Conservation (phyloP, 371 early-diverging fungal species). For the Nematocida ausubeli region DNA sequence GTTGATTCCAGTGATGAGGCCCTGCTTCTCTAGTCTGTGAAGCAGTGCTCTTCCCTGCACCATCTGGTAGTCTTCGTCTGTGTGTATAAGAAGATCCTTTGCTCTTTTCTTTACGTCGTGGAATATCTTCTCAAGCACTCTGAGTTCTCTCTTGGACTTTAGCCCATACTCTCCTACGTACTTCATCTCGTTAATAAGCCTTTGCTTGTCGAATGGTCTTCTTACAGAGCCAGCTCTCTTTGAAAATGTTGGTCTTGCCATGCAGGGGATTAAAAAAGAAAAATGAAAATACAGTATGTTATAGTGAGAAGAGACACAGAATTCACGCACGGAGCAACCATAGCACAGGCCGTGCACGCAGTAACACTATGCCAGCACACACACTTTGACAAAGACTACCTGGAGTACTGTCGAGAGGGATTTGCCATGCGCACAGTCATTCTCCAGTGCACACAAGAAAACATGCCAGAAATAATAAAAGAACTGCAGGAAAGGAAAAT, state of each 20-base stretch:
- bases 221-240: constrained; percentile 95
- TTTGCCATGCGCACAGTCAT: constrained; percentile 57
- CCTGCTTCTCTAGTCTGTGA: constrained; percentile 73
- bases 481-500: constrained; percentile 30
- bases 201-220: constrained; percentile 94
- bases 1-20: constrained; percentile 57
- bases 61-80: constrained; percentile 89
- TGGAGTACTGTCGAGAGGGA: constrained; percentile 40
- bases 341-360: constrained; percentile 66
- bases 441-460: constrained; percentile 48
- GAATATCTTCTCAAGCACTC: constrained; percentile 87
- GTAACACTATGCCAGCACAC: constrained; percentile 25
- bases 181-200: constrained; percentile 96
- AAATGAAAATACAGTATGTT: constrained; percentile 58
- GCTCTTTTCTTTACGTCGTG: constrained; percentile 98
- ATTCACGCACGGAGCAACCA: constrained; percentile 56
- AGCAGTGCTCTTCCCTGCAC: constrained; percentile 97
- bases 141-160: constrained; percentile 98
- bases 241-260: constrained; percentile 67
- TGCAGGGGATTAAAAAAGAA: constrained; percentile 52
- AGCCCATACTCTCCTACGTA: constrained; percentile 95
- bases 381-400: constrained; percentile 21
- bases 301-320: constrained; percentile 54
- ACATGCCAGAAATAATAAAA: constrained; percentile 31
- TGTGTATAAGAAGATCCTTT: constrained; percentile 93